Evolutionary conservation across 352 stramenopile genomes (phyloP), one percentile per base, ranked within the genome.

Genomic region (Phytophthora pseudosyringae): DNA sequence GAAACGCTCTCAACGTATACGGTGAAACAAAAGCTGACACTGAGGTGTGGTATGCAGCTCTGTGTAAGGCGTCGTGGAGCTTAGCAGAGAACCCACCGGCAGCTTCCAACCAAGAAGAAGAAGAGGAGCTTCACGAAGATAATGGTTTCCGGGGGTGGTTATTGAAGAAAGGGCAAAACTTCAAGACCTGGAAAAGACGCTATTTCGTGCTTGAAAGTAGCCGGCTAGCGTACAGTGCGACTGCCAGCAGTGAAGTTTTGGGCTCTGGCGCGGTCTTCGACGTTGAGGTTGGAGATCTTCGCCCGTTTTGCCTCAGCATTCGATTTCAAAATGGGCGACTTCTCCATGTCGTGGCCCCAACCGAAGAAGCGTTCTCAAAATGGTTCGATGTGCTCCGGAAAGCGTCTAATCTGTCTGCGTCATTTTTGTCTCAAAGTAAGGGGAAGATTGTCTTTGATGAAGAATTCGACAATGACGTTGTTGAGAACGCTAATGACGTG

Each of bases 111-210:
- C 59, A 65, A 45, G 63, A 61, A 33, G 59, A 64, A 33, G 62
- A 67, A 28, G 46, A 69, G 33, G 46, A 58, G 29, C 16, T 45
- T 8, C 9, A 49, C 9, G 36, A 63, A 21, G 61, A 69, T 9
- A 64, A 60, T 47, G 44, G 52, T 18, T 78, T 75, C 49, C 54
- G 43, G 10, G 87, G 87, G 18, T 96, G 86, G 86, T 71, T 96
- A 1, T 55, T 93, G 47, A 96, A 96, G 64, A 81, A 89, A 64
- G 88, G 88, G 1, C 84, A 94, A 54, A 77, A 83, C 43, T 86
- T 94, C 52, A 91, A 93, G 74, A 91, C 72, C 0, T 96, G 88
- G 88, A 96, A 94, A 67, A 71, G 80, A n/a, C 75, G 83, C 7
- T 93, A 87, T 57, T 91, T 96, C 38, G 67, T 85, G 16, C 74